Base-by-base conservation (phyloP, 768 basidiomycete species). In the Cystofilobasidium bisporidii region DNA sequence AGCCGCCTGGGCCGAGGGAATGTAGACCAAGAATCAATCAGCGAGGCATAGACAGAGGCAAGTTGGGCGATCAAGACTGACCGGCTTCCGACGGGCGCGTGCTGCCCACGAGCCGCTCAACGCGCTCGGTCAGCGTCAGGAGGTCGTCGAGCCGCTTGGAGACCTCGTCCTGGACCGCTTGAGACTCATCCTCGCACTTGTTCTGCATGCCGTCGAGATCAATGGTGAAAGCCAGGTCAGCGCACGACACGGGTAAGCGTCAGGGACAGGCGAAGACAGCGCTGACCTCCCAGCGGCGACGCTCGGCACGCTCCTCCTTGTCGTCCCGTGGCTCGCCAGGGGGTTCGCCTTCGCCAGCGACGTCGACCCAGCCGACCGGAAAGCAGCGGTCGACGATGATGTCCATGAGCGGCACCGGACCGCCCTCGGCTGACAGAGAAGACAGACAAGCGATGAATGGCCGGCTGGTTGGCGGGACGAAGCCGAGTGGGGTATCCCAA, bases 401-500 rank as follows among this genome's bases (percentile, higher is more conserved):
- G 73, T 91, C 87, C 81, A 93, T 80, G 11, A 86, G 81, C 10
- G 86, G 79, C 0, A 94, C 82, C 10, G 80, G 71, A 0, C 94
- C 96, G 0, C 96, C 96, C 72, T 93, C 88, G 0, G 84, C 75
- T 0, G 86, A 86, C 60, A 99, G 77, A 73, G 87, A 89, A 66
- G 85, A 82, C 70, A 98, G 78, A 0, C 88, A 87, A 0, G 89
- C 84, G 32, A 93, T 80, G 72, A 82, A 88, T 1, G 85, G 86
- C 3, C 63, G 53, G 2, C 28, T 30, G 5, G 28, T 2, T 11
- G 62, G 38, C 28, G 73, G 78, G 67, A 83, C 83, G 73, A 90
- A 90, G 10, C 96, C 96, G 9, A 99, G 82, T 71, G 86, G 89
- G 1, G 85, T 80, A 73, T 96, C 84, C 96, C 96, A 99, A 0